Base-by-base conservation (phyloP, 306 rosid species). In the Erythrophleum fordii region DNA sequence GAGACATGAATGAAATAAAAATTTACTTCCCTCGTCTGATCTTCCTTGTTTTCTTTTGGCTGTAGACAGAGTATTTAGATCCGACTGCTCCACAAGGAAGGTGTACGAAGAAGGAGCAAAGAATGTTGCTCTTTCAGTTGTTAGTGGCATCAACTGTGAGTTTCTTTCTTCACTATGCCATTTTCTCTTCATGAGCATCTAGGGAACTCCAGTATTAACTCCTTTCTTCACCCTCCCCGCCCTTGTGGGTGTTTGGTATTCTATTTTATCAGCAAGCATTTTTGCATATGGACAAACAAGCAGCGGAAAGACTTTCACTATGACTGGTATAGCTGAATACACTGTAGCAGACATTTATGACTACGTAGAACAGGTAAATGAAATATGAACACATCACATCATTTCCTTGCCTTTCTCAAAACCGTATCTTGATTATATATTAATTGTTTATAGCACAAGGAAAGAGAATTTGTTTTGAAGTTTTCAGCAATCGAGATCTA, bases 281-380 rank as follows among this genome's bases (percentile, higher is more conserved):
- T 95, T 95, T 87, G 99, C 99, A 64, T 95, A 93, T 67, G 99
- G 99, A 53, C 99, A 95, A 90, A 95, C 99, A 78, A 93, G 99
- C 91, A 95, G 97, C 14, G 97, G 97, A 84, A 95, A 93, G 86
- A 95, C 98, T 11, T 91, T 86, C 88, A 95, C 99, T 55, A 93
- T 95, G 93, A 89, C 88, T 75, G 98, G 98, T 34, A 85, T 95
- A 70, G 93, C 97, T 6, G 88, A 88, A 81, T 90, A 88, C 17
- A 52, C 96, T 52, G 88, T 93, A 42, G 89, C 86, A 39, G 99
- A 95, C 85, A 91, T 95, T 78, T 93, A 85, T 83, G 56, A 82
- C 76, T 83, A 91, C 83, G 69, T 90, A 72, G 83, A 88, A 44
- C 85, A 82, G 92, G 99, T 95, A 87, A 84, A 69, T 72, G 60